Percentiles rank a stretch among this genome's conserved stretches.
Conservation (phyloP, 23 red algal species). For the Chondrus crispus region DNA sequence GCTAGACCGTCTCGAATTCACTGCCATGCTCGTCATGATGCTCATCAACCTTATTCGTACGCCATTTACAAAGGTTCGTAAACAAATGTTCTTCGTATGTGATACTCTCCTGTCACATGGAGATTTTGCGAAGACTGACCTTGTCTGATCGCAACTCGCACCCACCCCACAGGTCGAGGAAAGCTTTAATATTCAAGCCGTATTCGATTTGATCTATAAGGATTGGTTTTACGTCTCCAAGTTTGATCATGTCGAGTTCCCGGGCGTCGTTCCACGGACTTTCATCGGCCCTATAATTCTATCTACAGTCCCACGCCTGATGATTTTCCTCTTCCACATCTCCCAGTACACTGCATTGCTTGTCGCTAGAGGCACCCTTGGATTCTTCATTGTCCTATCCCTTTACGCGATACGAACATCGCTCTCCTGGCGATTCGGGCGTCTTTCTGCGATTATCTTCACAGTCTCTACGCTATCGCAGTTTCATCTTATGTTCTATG, state of each 20-base stretch:
- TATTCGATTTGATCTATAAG: slow-evolving; percentile 73
- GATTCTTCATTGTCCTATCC: slow-evolving; percentile 9
- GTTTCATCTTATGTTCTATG: slow-evolving; percentile 86
- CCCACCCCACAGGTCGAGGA: slow-evolving; percentile 95
- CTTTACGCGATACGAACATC: slow-evolving; percentile 32
- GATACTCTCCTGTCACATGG: neutral
- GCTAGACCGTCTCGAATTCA: neutral
- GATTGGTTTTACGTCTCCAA: slow-evolving; percentile 7
- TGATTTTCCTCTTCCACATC: neutral
- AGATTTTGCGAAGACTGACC: neutral
- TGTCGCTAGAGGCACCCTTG: neutral
- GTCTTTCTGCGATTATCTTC: slow-evolving; percentile 8
- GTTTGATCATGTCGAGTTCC: slow-evolving; percentile 85
- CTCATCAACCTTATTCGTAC: slow-evolving; percentile 39
- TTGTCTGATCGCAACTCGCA: neutral
- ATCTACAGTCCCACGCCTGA: neutral
- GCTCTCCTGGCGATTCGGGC: neutral
- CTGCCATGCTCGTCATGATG: slow-evolving; percentile 28
- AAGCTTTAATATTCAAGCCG: slow-evolving; percentile 84
- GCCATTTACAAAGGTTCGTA: slow-evolving; percentile 69
- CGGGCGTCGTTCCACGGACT: slow-evolving; percentile 77
- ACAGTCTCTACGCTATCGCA: slow-evolving; percentile 36
- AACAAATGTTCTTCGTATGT: neutral
- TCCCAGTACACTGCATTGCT: slow-evolving; percentile 15
- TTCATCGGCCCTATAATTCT: slow-evolving; percentile 56